Percentiles rank a stretch among this genome's conserved stretches.
Evolutionary conservation across 345 rosid genomes (phyloP).

Genomic region (Eucalyptus microcorys): DNA sequence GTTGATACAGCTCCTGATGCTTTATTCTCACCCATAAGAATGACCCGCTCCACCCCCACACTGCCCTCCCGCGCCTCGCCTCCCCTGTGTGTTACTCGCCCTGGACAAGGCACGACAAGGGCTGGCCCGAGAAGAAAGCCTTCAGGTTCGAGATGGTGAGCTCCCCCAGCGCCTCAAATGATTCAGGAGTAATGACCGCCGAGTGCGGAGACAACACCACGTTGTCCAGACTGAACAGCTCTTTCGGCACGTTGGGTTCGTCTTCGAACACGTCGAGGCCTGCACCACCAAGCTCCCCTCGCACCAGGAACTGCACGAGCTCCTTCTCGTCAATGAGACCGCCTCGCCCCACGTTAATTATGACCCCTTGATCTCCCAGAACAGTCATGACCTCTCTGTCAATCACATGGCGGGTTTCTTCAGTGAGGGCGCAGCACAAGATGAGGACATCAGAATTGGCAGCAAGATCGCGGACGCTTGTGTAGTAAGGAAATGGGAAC

Average conservation of each 20-base stretch:
- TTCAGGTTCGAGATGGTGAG: constrained; percentile 35
- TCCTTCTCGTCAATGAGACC: constrained; percentile 48
- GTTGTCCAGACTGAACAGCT: constrained; percentile 43
- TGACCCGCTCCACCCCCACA: background rate
- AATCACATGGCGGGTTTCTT: constrained; percentile 30
- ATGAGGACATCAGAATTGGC: constrained; percentile 23
- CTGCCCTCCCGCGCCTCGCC: too few relatives aligned
- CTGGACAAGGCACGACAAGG: constrained; percentile 21
- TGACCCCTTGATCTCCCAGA: constrained; percentile 32
- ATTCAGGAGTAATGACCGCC: constrained; percentile 40
- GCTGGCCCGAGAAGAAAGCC: constrained; percentile 53
- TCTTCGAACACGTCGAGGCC: constrained; percentile 82
- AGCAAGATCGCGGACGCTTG: constrained; percentile 24
- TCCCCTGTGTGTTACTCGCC: background rate
- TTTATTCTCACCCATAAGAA: background rate
- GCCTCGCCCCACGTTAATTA: constrained; percentile 50
- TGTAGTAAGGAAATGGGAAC: constrained; percentile 14
- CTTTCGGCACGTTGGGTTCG: constrained; percentile 50
- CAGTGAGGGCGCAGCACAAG: constrained; percentile 33
- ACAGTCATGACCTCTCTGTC: constrained; percentile 28
- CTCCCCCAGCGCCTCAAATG: constrained; percentile 14
- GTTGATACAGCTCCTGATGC: background rate
- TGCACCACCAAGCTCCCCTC: constrained; percentile 61
- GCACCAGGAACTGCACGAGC: constrained; percentile 35
- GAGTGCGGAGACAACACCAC: constrained; percentile 64